A percentile compares a stretch with the other conserved stretches of the same genome.
phyloP scores from a whole-genome alignment of 2,329 filamentous ascomycete species.

The Eurotiales sp. region DNA sequence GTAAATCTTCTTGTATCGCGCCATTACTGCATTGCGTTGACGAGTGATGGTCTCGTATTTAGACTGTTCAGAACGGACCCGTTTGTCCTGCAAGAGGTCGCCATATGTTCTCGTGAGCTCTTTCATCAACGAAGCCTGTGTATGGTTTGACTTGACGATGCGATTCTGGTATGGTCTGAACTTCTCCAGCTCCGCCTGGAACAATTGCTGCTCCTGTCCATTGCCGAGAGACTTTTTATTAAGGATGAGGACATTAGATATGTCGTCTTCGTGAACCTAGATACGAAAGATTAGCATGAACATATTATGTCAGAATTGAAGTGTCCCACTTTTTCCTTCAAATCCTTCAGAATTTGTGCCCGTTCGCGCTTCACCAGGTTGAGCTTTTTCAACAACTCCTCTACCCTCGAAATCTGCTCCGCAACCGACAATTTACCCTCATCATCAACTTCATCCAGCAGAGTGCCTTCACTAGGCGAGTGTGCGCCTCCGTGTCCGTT shows the following conservation, averaged over 20 bases:
- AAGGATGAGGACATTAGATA: slow-evolving; percentile 91
- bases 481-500: slow-evolving; percentile 60
- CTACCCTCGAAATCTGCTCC: slow-evolving; percentile 84
- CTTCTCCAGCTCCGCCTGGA: slow-evolving; percentile 95
- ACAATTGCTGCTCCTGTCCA: slow-evolving; percentile 86
- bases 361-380: slow-evolving; percentile 90
- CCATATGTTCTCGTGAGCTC: slow-evolving; percentile 87
- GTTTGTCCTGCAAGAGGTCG: slow-evolving; percentile 84
- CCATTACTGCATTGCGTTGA: slow-evolving; percentile 75
- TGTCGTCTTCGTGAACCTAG: slow-evolving; percentile 92
- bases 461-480: slow-evolving; percentile 62
- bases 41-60: slow-evolving; percentile 88
- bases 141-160: slow-evolving; percentile 88
- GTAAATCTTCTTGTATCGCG: slow-evolving; percentile 84
- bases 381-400: slow-evolving; percentile 85
- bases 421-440: slow-evolving; percentile 75
- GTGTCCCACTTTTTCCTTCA: slow-evolving; percentile 83
- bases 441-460: slow-evolving; percentile 88
- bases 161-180: slow-evolving; percentile 90
- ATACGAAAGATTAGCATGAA: background rate
- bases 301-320: background rate
- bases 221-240: slow-evolving; percentile 90
- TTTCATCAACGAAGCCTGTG: slow-evolving; percentile 90
- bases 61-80: slow-evolving; percentile 87
- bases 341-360: slow-evolving; percentile 86